Base-by-base conservation (phyloP, 2,329 filamentous ascomycete genomes). In the Hymenoscyphus occultus region DNA sequence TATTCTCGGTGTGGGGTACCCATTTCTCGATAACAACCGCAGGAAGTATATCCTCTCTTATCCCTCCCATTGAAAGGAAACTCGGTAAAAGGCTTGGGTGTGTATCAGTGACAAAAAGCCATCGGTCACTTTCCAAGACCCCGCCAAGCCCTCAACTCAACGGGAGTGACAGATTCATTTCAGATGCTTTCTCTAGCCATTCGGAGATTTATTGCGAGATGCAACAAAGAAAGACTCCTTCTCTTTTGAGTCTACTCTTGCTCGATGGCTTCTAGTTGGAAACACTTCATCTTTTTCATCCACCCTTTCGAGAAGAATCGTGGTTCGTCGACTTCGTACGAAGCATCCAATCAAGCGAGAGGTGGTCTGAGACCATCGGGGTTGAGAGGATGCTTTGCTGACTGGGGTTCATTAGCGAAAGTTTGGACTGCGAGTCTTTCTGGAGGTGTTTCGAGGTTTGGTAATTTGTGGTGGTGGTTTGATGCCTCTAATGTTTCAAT, bases 191-290 rank as follows among this genome's bases (percentile, higher is more conserved):
- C 45, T 22, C 35, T 14, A 56, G 45, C 62, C 62, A 59, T 40
- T 64, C 62, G 62, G 62, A 60, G 62, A 64, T 54, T 64, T 64
- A 39, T 16, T 64, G 62, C 62, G 62, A 64, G 39, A 32, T 64
- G 62, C 62, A 64, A 64, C 62, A 64, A 59, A 51, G 35, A 51
- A 19, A 19, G n/a, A 28, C 19, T 22, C 22, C 22, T 22, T 3
- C 5, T 16, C 22, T 51, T 22, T 51, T 51, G 16, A 51, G 7
- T 22, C 9, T 7, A 28, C 35, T 35, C 35, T 22, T 16, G 10
- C 45, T 51, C 19, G 19, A 51, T n/a, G 19, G n/a, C 22, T 51
- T 51, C 19, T n/a, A 51, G n/a, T 14, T 35, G 35, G 5, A 35
- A 35, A 35, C 35, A n/a, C 42, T 19, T 45, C n/a, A 48, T 48